Conservation (phyloP, 768 basidiomycete species). For the Lepiota brunneoincarnata region DNA sequence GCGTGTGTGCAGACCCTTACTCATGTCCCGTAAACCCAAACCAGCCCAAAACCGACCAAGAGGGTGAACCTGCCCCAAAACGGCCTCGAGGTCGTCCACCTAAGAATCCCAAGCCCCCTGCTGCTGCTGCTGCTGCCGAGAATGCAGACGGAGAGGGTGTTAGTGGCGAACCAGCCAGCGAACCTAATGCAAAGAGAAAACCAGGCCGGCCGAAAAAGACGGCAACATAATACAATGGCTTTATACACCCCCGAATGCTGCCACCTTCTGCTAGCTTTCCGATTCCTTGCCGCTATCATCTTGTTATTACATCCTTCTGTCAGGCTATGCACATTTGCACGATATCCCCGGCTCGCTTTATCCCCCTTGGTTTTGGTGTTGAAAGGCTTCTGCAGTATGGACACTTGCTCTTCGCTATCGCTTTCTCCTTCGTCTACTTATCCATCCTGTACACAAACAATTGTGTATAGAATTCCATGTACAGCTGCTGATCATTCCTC, state of each 20-base stretch:
- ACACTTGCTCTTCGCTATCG: constrained; percentile 24
- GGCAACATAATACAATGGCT: constrained; percentile 18
- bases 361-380: constrained; percentile 28
- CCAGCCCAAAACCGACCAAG: constrained; percentile 43
- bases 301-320: constrained; percentile 15
- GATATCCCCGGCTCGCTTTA: constrained; percentile 17
- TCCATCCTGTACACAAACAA: constrained; percentile 34
- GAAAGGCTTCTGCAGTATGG: constrained; percentile 18
- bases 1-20: constrained; percentile 17
- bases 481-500: constrained; percentile 17
- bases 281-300: constrained; percentile 22
- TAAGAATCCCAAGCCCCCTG: constrained; percentile 56
- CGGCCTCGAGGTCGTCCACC: constrained; percentile 75
- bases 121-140: constrained; percentile 35
- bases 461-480: constrained; percentile 25
- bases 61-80: constrained; percentile 53
- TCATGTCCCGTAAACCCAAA: constrained; percentile 18
- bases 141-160: constrained; percentile 25
- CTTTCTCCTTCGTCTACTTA: constrained; percentile 29
- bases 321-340: constrained; percentile 11
- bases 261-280: constrained; percentile 22
- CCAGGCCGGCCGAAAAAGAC: constrained; percentile 71
- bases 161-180: constrained; percentile 36
- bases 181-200: constrained; percentile 62
- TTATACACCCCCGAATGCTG: constrained; percentile 16